These are phyloP conservation scores for Sphaerostilbella broomeana DNA, from an alignment of 2,329 filamentous ascomycete genomes.

Conservation along the genomic window DNA sequence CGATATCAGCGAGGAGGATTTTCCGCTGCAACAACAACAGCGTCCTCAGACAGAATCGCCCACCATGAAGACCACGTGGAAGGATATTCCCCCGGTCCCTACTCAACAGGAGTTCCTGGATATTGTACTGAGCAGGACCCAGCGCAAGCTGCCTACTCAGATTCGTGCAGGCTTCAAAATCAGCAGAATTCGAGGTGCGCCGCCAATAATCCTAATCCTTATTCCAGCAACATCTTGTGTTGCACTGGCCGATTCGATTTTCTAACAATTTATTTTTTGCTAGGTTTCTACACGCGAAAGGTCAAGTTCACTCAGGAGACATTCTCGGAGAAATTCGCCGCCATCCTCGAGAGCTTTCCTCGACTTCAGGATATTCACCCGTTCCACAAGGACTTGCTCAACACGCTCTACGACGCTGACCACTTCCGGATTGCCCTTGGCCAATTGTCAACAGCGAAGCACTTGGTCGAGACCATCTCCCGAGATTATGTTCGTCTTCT, in stretches of 20 bases:
- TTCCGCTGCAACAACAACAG: slow-evolving; percentile 6
- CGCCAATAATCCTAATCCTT: no score
- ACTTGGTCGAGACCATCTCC: slow-evolving; percentile 91
- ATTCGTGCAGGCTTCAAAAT: slow-evolving; percentile 95
- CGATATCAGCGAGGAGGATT: slow-evolving; percentile 11
- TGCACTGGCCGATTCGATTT: no score
- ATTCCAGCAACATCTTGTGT: no score
- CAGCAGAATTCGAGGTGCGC: slow-evolving; percentile 68
- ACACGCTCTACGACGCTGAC: slow-evolving; percentile 97
- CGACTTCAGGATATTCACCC: slow-evolving; percentile 91
- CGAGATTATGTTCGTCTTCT: slow-evolving; percentile 87
- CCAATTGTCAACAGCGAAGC: slow-evolving; percentile 91
- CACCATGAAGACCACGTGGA: slow-evolving; percentile 59
- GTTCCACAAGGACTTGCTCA: slow-evolving; percentile 77
- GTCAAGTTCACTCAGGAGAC: slow-evolving; percentile 98
- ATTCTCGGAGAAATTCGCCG: slow-evolving; percentile 85
- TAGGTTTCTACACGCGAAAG: slow-evolving; percentile 98
- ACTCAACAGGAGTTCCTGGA: slow-evolving; percentile 95
- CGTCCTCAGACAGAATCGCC: slow-evolving; percentile 21
- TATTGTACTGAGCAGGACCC: slow-evolving; percentile 89
- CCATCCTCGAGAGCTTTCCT: slow-evolving; percentile 89
- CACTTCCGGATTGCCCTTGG: slow-evolving; percentile 96
- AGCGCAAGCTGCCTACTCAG: slow-evolving; percentile 88
- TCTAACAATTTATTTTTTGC: no score
- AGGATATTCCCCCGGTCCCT: slow-evolving; percentile 80